Percentiles rank a stretch among this genome's conserved stretches.
phyloP scores from a whole-genome alignment of 495 filamentous ascomycete species.

The Chaetomidium leptoderma region DNA sequence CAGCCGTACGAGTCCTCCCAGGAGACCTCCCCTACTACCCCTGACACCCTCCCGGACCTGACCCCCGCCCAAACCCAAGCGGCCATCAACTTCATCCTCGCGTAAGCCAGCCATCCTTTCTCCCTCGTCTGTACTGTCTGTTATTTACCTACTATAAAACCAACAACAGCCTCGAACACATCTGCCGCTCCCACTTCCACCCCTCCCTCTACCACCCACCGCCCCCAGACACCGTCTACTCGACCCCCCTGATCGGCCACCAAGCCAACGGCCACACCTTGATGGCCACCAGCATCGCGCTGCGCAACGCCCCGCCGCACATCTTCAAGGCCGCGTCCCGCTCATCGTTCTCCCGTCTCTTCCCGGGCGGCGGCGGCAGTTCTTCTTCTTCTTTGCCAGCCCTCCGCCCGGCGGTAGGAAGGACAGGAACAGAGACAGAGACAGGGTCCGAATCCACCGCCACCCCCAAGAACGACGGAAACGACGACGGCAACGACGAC shows the following conservation, averaged over 20 bases:
- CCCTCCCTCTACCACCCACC: conserved; percentile 25
- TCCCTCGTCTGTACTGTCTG: neutral
- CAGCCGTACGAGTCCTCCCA: neutral
- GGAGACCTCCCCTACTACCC: conserved; percentile 1
- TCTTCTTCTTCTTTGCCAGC: no score
- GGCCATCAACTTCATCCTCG: conserved; percentile 50
- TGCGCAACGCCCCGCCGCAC: conserved; percentile 30
- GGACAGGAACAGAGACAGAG: no score
- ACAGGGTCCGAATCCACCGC: no score
- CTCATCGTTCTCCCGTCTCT: conserved; percentile 6
- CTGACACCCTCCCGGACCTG: conserved; percentile 14
- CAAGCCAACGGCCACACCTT: conserved; percentile 38
- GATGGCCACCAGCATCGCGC: conserved; percentile 43
- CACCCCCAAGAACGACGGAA: neutral
- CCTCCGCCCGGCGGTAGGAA: neutral
- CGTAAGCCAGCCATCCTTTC: conserved; percentile 29
- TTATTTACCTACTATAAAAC: neutral
- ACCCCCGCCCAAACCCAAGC: conserved; percentile 37
- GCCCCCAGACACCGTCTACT: conserved; percentile 23
- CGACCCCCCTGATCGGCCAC: conserved; percentile 9
- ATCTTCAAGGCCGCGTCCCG: conserved; percentile 26
- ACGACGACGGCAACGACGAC: neutral
- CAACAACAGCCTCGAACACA: conserved; percentile 43
- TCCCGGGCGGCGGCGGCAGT: no score
- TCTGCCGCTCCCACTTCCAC: conserved; percentile 48